Conservation (phyloP, 2,329 filamentous ascomycete species). For the Coniochaeta pulveracea region DNA sequence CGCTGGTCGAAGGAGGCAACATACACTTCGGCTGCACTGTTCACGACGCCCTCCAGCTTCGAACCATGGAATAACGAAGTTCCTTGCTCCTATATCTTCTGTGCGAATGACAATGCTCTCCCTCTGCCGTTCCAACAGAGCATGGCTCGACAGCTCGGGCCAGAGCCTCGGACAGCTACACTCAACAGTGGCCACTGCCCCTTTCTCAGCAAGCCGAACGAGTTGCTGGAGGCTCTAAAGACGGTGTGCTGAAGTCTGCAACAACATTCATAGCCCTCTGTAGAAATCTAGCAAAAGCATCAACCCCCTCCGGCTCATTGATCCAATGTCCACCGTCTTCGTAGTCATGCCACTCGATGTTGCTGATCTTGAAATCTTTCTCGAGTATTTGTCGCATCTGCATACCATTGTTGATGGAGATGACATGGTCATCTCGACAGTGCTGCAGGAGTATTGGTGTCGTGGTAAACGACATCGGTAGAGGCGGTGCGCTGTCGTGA, state of each 20-base stretch:
- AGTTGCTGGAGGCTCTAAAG: constrained; percentile 2
- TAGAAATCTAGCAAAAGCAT: too few relatives aligned
- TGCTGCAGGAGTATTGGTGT: constrained; percentile 18
- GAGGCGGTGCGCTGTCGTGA: not conserved
- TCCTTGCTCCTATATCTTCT: not conserved
- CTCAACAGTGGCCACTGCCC: not conserved
- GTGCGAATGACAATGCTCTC: not conserved
- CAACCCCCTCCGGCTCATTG: constrained; percentile 15
- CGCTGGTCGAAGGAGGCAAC: not conserved
- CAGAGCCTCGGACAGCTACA: not conserved
- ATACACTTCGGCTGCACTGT: not conserved
- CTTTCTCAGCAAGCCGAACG: not conserved
- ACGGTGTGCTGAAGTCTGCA: not conserved
- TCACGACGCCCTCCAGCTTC: not conserved
- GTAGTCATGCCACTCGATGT: constrained; percentile 18
- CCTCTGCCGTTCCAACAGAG: not conserved
- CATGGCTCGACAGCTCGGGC: not conserved
- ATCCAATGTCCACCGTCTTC: constrained; percentile 16
- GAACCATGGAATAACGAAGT: not conserved
- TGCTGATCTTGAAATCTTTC: not conserved
- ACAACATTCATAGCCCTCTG: constrained; percentile 2
- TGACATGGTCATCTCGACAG: constrained; percentile 15
- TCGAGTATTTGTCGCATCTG: constrained; percentile 12
- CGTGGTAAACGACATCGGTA: not conserved
- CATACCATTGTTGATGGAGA: constrained; percentile 15